Conservation (phyloP, 495 filamentous ascomycete species). For the Rhizodiscina lignyota region DNA sequence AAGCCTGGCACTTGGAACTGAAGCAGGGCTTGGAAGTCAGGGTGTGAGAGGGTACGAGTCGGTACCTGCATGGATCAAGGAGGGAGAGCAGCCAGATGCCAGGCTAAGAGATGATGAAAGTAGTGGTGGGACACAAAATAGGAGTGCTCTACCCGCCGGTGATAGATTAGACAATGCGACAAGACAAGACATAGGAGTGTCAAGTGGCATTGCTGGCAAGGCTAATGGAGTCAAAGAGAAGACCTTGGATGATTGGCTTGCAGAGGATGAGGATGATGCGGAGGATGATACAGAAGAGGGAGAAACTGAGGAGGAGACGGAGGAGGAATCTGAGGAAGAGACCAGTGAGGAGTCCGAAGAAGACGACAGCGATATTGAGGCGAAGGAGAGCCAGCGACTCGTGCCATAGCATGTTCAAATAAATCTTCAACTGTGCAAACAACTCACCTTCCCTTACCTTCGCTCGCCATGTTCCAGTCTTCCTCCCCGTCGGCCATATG, state of each 20-base stretch:
- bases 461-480: too few relatives aligned
- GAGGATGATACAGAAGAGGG: slow-evolving; percentile 30
- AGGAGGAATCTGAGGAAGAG: slow-evolving; percentile 20
- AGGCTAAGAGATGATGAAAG: slow-evolving; percentile 43
- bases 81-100: slow-evolving; percentile 63
- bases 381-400: slow-evolving; percentile 2
- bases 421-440: background rate
- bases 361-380: slow-evolving; percentile 26
- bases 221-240: slow-evolving; percentile 33
- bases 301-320: slow-evolving; percentile 30
- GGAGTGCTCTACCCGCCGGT: slow-evolving; percentile 38
- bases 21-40: slow-evolving; percentile 41
- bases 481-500: too few relatives aligned
- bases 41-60: slow-evolving; percentile 56
- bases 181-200: slow-evolving; percentile 17
- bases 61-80: slow-evolving; percentile 70
- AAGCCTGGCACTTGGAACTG: slow-evolving; percentile 65
- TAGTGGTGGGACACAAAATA: slow-evolving; percentile 17
- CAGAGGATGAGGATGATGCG: slow-evolving; percentile 39
- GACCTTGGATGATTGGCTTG: slow-evolving; percentile 81
- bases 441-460: background rate
- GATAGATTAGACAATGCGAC: slow-evolving; percentile 45
- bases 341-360: slow-evolving; percentile 32
- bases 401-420: background rate
- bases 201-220: too few relatives aligned